These are phyloP conservation scores for Dendrobium catenatum DNA, from an alignment of 106 monocot genomes.

Conservation along the genomic window DNA sequence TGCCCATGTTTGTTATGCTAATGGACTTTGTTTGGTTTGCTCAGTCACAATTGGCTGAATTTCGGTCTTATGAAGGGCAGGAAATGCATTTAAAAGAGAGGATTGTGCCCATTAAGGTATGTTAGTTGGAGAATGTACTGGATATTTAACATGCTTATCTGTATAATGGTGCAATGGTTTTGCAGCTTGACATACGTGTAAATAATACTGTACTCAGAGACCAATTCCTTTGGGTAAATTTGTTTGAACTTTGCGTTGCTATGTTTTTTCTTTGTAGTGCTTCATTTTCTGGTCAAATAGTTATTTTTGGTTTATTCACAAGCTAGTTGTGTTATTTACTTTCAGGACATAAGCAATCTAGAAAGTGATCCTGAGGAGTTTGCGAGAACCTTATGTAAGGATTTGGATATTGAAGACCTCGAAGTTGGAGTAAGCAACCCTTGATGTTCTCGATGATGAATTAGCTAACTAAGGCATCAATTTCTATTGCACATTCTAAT, in stretches of 20 bases:
- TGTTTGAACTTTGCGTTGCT: background rate
- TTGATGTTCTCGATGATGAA: conserved; percentile 1
- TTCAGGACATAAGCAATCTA: conserved; percentile 86
- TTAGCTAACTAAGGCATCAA: background rate
- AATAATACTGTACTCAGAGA: conserved; percentile 88
- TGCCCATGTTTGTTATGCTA: background rate
- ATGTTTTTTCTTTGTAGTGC: background rate
- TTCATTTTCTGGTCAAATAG: background rate
- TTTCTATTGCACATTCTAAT: background rate
- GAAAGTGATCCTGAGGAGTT: conserved; percentile 97
- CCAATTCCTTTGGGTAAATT: conserved; percentile 87
- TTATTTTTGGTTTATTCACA: background rate
- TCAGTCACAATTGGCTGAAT: conserved; percentile 84
- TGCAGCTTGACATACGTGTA: conserved; percentile 85
- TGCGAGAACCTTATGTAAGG: conserved; percentile 74
- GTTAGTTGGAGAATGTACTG: background rate
- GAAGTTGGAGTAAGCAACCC: conserved; percentile 83
- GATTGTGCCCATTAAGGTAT: conserved; percentile 84
- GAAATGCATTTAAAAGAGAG: conserved; percentile 83
- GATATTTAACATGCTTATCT: background rate
- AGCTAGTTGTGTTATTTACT: background rate
- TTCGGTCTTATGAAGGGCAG: conserved; percentile 83
- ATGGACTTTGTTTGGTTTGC: conserved; percentile 5
- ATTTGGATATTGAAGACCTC: conserved; percentile 76
- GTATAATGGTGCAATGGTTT: background rate